These are phyloP conservation scores for Leishmania aethiopica DNA, from an alignment of 208 protist genomes.

Conservation along the genomic window DNA sequence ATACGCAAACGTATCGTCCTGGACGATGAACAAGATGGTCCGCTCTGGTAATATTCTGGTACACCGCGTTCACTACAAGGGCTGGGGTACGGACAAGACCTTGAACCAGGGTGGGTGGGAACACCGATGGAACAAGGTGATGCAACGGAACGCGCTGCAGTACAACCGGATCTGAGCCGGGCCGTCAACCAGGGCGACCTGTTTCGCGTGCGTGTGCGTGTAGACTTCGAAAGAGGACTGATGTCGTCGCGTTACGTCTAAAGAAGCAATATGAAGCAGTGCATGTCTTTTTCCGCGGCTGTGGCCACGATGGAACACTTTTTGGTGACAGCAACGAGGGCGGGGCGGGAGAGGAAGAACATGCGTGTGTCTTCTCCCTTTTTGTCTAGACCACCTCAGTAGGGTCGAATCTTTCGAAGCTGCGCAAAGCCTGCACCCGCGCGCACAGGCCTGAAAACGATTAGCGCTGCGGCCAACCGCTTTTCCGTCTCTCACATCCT, in stretches of 20 bases:
- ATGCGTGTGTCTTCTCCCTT: not conserved
- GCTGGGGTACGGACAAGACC: conserved; percentile 80
- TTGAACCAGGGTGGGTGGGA: conserved; percentile 89
- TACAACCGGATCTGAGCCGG: conserved; percentile 73
- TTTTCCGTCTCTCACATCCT: not conserved
- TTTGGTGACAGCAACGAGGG: not conserved
- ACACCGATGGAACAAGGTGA: conserved; percentile 92
- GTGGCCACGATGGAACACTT: not conserved
- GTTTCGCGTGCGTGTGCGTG: not conserved
- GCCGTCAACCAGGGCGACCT: not conserved
- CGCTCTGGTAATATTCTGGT: conserved; percentile 85
- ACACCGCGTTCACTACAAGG: conserved; percentile 87
- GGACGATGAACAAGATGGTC: conserved; percentile 93
- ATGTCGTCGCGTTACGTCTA: not conserved
- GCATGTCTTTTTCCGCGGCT: not conserved
- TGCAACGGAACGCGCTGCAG: conserved; percentile 88
- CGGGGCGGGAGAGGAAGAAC: not conserved
- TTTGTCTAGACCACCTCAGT: not conserved
- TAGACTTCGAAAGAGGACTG: not conserved
- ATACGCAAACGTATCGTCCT: conserved; percentile 88
- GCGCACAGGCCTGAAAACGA: not conserved
- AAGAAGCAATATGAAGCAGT: not conserved
- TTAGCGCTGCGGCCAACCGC: not conserved
- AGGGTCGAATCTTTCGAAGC: not conserved
- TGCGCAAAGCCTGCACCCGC: not conserved